Evolutionary conservation across 441 rosid species (phyloP).

Genomic region (Raphanus hybrid): DNA sequence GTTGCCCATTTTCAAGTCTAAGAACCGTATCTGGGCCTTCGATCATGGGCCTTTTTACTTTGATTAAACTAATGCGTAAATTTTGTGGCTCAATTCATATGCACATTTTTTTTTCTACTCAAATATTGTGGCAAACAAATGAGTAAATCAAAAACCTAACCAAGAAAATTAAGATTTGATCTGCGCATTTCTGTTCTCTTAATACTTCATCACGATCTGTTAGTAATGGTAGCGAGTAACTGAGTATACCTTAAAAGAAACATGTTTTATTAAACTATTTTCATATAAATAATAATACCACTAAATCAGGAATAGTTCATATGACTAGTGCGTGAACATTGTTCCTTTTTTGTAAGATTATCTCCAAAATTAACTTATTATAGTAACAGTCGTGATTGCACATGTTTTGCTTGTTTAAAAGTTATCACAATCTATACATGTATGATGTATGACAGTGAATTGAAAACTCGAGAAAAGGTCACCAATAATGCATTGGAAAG

Average conservation of each 20-base stretch:
- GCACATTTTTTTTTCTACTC: neutral
- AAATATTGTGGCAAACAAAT: neutral
- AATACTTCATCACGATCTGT: neutral
- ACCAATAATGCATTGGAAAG: slow-evolving; percentile 9
- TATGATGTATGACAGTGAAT: neutral
- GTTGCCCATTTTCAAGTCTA: slow-evolving; percentile 12
- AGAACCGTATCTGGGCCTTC: neutral
- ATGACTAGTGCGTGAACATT: slow-evolving; percentile 7
- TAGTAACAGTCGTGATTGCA: neutral
- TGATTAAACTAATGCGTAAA: neutral
- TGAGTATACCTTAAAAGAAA: neutral
- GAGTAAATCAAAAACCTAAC: neutral
- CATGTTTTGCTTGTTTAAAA: neutral
- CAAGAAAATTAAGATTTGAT: neutral
- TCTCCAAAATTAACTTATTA: neutral
- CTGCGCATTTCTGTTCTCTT: neutral
- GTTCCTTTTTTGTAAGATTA: slow-evolving; percentile 3
- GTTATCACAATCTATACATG: neutral
- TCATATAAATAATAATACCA: neutral
- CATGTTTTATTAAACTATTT: neutral
- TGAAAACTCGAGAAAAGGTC: slow-evolving; percentile 10
- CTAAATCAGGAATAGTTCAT: neutral
- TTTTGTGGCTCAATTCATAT: neutral
- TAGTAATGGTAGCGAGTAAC: neutral
- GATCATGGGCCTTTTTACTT: neutral